Evolutionary conservation across 139 green algal species (phyloP), one percentile per base, ranked within the genome.

Genomic region (Yamagishiella unicocca): DNA sequence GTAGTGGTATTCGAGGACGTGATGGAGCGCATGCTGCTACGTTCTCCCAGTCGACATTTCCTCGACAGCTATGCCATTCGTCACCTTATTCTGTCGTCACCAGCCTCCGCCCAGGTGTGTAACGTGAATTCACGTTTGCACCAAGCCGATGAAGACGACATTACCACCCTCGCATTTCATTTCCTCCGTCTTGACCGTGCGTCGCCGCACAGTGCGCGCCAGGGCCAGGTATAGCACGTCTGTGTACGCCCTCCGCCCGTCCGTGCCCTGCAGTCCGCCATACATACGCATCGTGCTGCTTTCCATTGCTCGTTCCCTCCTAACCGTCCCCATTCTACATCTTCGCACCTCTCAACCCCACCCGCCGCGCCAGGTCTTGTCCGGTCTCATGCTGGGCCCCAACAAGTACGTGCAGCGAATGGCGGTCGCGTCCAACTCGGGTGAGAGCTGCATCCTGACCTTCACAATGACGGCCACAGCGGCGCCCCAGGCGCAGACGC

Each of bases 11-110:
- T 87, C 42, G 82, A 87, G 42, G 84, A 89, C n/a, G 73, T 89
- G 19, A 68, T 89, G 55, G 84, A 83, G 58, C 4, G 10, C 22
- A 89, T 89, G 84, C 58, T 89, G 58, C 55, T 89, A 31, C 35
- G 29, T 9, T 55, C 33, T 27, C 84, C 84, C 33, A 72, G 14
- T 2, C 72, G 64, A 22, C 84, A 89, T 25, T 89, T 89, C 35
- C 74, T 92, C 22, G 89, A 92, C 54, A 89, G 84, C n/a, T 92
- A 84, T 37, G 85, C 89, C 22, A 75, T 92, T 46, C 82, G 89
- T 14, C 89, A 92, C 55, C 66, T 92, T 8, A 82, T 90, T 37
- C 64, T 90, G 8, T 40, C 73, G 1, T n/a, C 84, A 17, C 82
- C 82, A 2, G 82, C 66, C 0, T 45, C 27, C 46, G 43, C 35